Evolutionary conservation across 257 asterid species (phyloP), one percentile per base, ranked within the genome.

Genomic region (Nicotiana obtusifolia): DNA sequence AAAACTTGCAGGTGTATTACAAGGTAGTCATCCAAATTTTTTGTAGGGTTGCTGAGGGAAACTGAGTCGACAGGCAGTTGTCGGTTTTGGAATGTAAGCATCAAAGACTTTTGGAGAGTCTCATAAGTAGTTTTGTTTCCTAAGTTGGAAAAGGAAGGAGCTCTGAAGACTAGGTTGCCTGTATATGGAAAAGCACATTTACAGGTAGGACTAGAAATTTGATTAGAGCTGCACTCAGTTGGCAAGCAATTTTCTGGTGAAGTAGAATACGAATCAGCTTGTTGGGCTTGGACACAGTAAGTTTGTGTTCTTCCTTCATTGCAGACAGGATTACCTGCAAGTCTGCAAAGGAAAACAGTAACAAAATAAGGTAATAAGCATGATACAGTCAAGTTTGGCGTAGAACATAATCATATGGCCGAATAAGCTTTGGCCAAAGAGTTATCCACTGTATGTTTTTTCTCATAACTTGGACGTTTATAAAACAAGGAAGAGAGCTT

Each of bases 61-160:
- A 94, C 92, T 76, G 97, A 91, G 76, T 92, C 98, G 86, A 95
- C 97, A 0, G 98, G 95, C 33, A 87, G 90, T 47, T 77, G 71
- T 41, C 81, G 83, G 35, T 88, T 56, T 82, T 62, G 82, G 64
- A 91, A 92, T 7, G 93, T 26, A 10, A 16, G 64, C 90, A 91
- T 87, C 90, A 95, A 15, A 4, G 76, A 22, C 8, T 60, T 19
- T 44, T 87, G 85, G 81, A 95, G 97, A 10, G 59, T 37, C 64
- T 28, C 82, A 49, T 80, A 96, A 28, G 64, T 5, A 41, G 77
- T 89, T 1, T 49, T n/a, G 87, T 93, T 94, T 73, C 89, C 95
- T 65, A 87, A 88, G 91, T 80, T 56, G 82, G 94, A 92, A 86
- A 94, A 94, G 22, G 94, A 91, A 83, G 97, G 95, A 35, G 98